These are phyloP conservation scores for Poteriospumella lacustris DNA, from an alignment of 108 stramenopile species.

Conservation along the genomic window DNA sequence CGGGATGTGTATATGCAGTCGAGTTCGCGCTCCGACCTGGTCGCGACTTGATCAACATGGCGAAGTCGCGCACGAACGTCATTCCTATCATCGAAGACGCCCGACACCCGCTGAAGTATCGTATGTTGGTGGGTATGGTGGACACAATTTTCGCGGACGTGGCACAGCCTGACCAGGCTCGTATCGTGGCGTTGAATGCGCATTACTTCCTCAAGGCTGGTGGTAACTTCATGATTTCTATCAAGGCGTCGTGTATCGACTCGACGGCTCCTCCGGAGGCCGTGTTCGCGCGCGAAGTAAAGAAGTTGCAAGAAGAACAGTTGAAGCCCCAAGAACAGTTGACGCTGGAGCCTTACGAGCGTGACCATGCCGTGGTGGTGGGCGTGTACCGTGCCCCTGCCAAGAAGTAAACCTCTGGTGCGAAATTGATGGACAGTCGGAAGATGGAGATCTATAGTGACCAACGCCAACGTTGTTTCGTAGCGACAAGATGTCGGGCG, in stretches of 20 bases:
- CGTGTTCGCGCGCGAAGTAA: constrained; percentile 90
- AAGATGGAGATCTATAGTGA: no score
- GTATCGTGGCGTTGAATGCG: constrained; percentile 97
- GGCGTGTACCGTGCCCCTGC: constrained; percentile 85
- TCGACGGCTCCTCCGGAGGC: constrained; percentile 97
- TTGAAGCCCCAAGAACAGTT: constrained; percentile 98
- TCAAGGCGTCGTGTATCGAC: constrained; percentile 99
- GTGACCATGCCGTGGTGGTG: constrained; percentile 97
- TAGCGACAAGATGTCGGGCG: no score
- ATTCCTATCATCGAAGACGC: constrained; percentile 99
- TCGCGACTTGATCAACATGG: constrained; percentile 94
- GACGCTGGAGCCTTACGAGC: constrained; percentile 98
- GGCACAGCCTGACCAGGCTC: constrained; percentile 95
- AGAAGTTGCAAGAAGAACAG: constrained; percentile 82
- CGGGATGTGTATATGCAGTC: constrained; percentile 94
- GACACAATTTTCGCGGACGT: constrained; percentile 98
- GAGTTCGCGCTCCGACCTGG: constrained; percentile 99
- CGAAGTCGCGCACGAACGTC: constrained; percentile 95
- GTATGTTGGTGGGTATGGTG: constrained; percentile 94
- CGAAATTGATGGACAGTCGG: no score
- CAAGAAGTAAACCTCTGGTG: constrained; percentile 75
- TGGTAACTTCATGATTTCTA: constrained; percentile 96
- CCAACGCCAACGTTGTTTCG: no score
- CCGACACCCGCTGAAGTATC: constrained; percentile 97
- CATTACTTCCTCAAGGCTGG: constrained; percentile 98